Evolutionary conservation across 306 rosid genomes (phyloP).

Genomic region (Crotalaria pallida): DNA sequence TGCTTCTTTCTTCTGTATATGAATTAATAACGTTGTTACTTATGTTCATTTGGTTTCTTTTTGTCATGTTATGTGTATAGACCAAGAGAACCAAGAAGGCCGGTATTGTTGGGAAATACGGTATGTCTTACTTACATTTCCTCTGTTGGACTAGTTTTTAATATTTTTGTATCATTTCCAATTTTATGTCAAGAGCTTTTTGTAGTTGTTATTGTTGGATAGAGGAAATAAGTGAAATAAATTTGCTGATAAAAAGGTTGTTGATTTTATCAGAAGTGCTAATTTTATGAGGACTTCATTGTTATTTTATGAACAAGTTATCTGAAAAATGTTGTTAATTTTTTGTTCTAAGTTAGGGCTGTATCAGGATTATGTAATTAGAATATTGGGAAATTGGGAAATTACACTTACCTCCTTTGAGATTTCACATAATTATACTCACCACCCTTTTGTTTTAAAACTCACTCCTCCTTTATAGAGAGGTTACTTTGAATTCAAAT

Average conservation of each 20-base stretch:
- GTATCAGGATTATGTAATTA: neutral
- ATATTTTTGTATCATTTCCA: neutral
- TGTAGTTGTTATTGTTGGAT: neutral
- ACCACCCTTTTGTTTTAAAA: no score
- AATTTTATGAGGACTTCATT: neutral
- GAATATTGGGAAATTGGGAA: neutral
- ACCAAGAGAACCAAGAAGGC: slow-evolving; percentile 94
- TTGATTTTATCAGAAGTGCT: neutral
- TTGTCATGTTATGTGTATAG: slow-evolving; percentile 33
- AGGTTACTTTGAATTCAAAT: no score
- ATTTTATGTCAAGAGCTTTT: neutral
- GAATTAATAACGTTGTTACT: neutral
- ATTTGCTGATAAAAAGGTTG: neutral
- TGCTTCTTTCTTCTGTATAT: neutral
- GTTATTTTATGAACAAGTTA: no score
- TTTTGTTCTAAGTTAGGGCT: neutral
- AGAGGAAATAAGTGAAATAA: neutral
- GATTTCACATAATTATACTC: no score
- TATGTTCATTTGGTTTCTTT: neutral
- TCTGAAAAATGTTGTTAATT: no score
- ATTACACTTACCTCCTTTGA: no score
- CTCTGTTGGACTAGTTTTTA: neutral
- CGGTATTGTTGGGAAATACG: slow-evolving; percentile 82
- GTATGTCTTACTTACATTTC: slow-evolving; percentile 35
- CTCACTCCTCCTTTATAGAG: no score